Conservation (phyloP, 257 asterid genomes). For the Solanum pinnatisectum region DNA sequence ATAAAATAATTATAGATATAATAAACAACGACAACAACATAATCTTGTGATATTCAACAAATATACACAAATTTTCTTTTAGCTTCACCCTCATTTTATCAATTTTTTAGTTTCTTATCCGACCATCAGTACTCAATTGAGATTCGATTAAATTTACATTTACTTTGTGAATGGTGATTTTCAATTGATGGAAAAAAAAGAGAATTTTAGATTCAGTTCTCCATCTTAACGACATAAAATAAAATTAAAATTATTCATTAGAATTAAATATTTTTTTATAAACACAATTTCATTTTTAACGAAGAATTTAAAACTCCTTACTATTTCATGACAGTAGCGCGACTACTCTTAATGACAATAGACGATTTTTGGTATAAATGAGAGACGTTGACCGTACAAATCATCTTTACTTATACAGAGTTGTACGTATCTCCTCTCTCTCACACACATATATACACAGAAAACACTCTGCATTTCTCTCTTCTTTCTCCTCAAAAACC, state of each 20-base stretch:
- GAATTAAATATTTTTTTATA: neutral
- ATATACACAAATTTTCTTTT: neutral
- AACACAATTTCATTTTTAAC: neutral
- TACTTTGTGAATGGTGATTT: neutral
- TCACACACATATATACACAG: neutral
- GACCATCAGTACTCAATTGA: fast-evolving
- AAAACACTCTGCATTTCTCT: neutral
- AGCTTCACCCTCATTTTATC: neutral
- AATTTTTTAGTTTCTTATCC: neutral
- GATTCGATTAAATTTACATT: neutral
- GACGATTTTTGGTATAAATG: conserved; percentile 6
- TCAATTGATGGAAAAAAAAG: neutral
- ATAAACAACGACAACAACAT: neutral
- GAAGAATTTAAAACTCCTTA: neutral
- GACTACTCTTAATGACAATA: neutral
- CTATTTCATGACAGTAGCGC: too few species aligned
- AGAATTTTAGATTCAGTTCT: neutral
- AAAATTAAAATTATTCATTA: fast-evolving
- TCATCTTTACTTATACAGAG: neutral
- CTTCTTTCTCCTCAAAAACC: neutral
- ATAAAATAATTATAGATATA: neutral
- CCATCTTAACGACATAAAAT: fast-evolving
- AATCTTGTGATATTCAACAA: neutral
- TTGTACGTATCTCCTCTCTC: neutral
- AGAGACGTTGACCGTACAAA: conserved; percentile 37